Evolutionary conservation across 192 early-diverging fungal genomes (phyloP), one percentile per base, ranked within the genome.

Genomic region (Coemansia sp.): DNA sequence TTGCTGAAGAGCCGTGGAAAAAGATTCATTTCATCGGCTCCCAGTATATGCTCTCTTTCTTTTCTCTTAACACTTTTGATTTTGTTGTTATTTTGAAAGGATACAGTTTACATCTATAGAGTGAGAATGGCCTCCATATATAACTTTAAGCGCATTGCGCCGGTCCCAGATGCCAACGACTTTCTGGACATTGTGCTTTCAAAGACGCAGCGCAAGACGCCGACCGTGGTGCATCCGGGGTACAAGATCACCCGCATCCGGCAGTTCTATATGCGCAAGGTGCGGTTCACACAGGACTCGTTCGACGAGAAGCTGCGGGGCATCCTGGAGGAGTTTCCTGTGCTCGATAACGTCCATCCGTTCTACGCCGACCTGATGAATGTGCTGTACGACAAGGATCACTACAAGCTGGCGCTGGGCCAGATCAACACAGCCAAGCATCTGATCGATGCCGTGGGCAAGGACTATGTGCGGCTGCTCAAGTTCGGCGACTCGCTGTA

Each of bases 361-460:
- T 99, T 99, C 82, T 99, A 99, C 78, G 86, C 98, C 15, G 98
- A 99, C 75, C 83, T 99, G 66, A 98, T 99, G 95, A 99, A 99
- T 84, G 97, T 99, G 30, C 88, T 99, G 57, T 99, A 99, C 84
- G 98, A 99, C 85, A 92, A 93, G 81, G 98, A 99, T 76, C 98
- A 99, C 84, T 99, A 99, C 84, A 99, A 99, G 82, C 88, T 99
- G 42, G 98, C 98, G 36, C 85, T 99, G 65, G 94, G 91, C 34
- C 98, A 99, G 78, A 92, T 98, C 78, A 96, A 94, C 86, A 98
- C 94, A 22, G 97, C 97, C 40, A 91, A 89, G 62, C 95, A 97
- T 68, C 81, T 99, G 67, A 96, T 99, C 40, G 93, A 96, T 65
- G 89, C 94, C 50, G 92, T 99, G 47, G 95, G 91, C 62, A 98